Conservation (phyloP, 495 filamentous ascomycete genomes). For the Aspergillus asperescens region DNA sequence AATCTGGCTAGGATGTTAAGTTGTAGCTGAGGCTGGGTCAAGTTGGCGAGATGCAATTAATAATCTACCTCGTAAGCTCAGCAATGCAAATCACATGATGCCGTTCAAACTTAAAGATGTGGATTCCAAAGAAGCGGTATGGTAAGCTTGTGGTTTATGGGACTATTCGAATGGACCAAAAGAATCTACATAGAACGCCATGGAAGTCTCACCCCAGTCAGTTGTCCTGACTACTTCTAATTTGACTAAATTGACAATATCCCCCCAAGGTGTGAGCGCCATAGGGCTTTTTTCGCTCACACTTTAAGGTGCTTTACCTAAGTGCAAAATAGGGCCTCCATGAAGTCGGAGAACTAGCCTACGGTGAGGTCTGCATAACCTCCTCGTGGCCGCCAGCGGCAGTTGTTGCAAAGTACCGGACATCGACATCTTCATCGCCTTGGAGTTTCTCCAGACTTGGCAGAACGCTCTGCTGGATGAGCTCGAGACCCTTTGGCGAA, state of each 20-base stretch:
- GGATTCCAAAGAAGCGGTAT: too few species aligned
- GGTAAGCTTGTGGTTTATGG: conserved; percentile 15
- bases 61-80: background rate
- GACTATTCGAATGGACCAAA: conserved; percentile 28
- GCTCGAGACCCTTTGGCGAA: conserved; percentile 67
- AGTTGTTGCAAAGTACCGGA: conserved; percentile 86
- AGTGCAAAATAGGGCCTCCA: conserved; percentile 4
- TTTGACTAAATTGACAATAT: conserved; percentile 28
- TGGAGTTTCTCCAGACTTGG: conserved; percentile 91
- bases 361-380: conserved; percentile 48
- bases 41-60: background rate
- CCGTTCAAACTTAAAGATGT: background rate
- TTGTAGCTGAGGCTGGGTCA: background rate
- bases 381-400: conserved; percentile 50
- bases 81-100: conserved; percentile 1
- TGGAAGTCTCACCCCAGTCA: conserved; percentile 37
- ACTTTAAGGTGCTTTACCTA: conserved; percentile 11
- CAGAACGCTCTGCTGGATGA: conserved; percentile 82
- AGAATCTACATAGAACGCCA: conserved; percentile 44
- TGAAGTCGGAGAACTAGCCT: conserved; percentile 13
- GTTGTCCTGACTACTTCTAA: conserved; percentile 38
- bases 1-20: too few species aligned
- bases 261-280: conserved; percentile 21
- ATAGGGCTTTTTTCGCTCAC: conserved; percentile 19
- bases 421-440: conserved; percentile 95